Evolutionary conservation across 2,329 filamentous ascomycete genomes (phyloP), one percentile per base, ranked within the genome.

Genomic region (Periconia sp.): DNA sequence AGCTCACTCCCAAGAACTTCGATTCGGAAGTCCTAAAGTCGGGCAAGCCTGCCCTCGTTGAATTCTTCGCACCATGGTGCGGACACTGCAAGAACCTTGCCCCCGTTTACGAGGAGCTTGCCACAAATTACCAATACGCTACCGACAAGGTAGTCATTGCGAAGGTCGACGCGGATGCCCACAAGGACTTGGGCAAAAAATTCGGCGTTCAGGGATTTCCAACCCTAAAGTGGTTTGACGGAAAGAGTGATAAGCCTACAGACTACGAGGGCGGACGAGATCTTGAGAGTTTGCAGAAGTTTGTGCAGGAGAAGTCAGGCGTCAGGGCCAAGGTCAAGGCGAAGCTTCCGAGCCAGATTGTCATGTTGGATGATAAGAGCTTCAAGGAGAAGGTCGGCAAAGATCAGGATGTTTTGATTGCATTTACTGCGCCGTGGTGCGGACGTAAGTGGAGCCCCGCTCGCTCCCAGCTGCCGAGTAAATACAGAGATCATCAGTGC

Each of bases 31-130:
- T 96, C 53, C 80, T 96, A 48, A 84, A 95, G 70, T 92, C 89
- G 32, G 91, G 91, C 73, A 97, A 95, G 78, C 92, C 94, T 30
- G 92, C 94, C 0, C 85, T 99, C 18, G 91, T 97, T 61, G 92
- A 97, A 73, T 99, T 99, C 82, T 97, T 95, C 68, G 94, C 94
- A 23, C 92, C 92, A 17, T 99, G 94, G 94, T 99, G 94, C 68
- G 95, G 94, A 22, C 94, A 99, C 81, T 99, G 94, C 89, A 97
- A 97, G 83, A 95, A 78, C 66, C 87, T 99, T 23, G 94, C 94
- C 12, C 95, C 94, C 36, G 78, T 95, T 46, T 99, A 95, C 73
- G 94, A 99, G 71, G 89, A 99, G 69, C 84, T 99, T 30, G 94
- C 84, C 33, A 71, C 78, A 36, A 76, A 79, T 29, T 95, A 92